Evolutionary conservation across 2,329 filamentous ascomycete genomes (phyloP), one percentile per base, ranked within the genome.

Genomic region (Pseudocercospora fuligena): DNA sequence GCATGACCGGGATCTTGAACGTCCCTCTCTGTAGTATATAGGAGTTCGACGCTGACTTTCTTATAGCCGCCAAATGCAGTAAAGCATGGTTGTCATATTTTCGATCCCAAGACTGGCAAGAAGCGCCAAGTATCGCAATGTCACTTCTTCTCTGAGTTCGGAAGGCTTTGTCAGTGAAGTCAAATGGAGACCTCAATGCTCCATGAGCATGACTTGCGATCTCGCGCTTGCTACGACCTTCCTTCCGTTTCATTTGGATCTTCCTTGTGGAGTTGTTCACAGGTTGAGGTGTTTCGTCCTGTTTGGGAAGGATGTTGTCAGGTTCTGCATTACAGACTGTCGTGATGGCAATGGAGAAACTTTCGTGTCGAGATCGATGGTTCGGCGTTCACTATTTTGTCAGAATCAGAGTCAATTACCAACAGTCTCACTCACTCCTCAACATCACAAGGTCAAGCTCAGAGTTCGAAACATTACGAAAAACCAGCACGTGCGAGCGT

Each of bases 61-160:
- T 95, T 77, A 94, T 92, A 77, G 14, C 94, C 94, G 40, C 94
- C 94, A 2, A 96, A 97, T 74, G 93, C 94, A 43, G 92, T 92
- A 43, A 90, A 87, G 66, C 87, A 88, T 67, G 94, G 94, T 25
- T 97, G 92, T 79, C 87, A 92, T 74, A 88, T 94, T 75, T 97
- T 94, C 78, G 87, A 94, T 74, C 87, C 89, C 70, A 84, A 84
- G 72, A 96, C 92, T 3, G 92, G 94, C 61, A 89, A 89, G 78
- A 88, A 86, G 65, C 90, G 85, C 72, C 90, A 93, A 77, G 85
- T 93, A 56, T 84, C 85, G 66, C 90, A 91, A 74, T 89, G 87
- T 75, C 86, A 88, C 66, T 92, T 92, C 81, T 93, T 88, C 79
- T 94, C 92, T n/a, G 77, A 82, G 63, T 74, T 81, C 60, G 84